Base-by-base conservation (phyloP, 306 rosid species). In the Erythrophleum fordii region DNA sequence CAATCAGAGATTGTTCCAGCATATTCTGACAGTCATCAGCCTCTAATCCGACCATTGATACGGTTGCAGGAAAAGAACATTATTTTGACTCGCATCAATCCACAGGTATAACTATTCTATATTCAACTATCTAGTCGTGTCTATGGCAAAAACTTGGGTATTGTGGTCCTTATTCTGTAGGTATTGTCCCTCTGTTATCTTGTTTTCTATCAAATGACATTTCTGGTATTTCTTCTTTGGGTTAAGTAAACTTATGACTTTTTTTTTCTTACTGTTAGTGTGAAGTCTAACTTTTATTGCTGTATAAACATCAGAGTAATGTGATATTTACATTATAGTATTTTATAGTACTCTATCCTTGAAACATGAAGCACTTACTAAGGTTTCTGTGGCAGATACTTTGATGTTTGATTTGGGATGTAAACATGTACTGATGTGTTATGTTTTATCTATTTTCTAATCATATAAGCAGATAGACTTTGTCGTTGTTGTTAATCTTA, bases 51-150 rank as follows among this genome's bases (percentile, higher is more conserved):
- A 59, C 99, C 99, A 5, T 88, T 96, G 80, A 85, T 96, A 79
- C 85, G 99, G 79, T 83, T 96, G 56, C 90, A 87, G 23, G 99
- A 96, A 81, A 93, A 88, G 81, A 96, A 92, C 83, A 92, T 96
- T 78, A 96, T 96, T 81, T 82, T 96, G 87, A 96, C 99, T 13
- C 98, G 99, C 77, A 96, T 96, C 74, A 96, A 93, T 85, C 99
- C 99, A 0, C 98, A 89, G 98, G 99, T 95, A 78, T 77, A 49
- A 39, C 46, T 52, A 35, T 65, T 75, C 34, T 34, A 68, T 75
- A 77, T 39, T 69, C 58, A 67, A 31, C 61, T 31, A 71, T 78
- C 76, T 69, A 31, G 20, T 34, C 25, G 44, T 73, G 16, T 65
- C 64, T 81, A 42, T 23, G 22, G 62, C 72, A 79, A 53, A 59